Evolutionary conservation across 2,329 filamentous ascomycete genomes (phyloP), one percentile per base, ranked within the genome.

Genomic region (Phyllosticta capitalensis): DNA sequence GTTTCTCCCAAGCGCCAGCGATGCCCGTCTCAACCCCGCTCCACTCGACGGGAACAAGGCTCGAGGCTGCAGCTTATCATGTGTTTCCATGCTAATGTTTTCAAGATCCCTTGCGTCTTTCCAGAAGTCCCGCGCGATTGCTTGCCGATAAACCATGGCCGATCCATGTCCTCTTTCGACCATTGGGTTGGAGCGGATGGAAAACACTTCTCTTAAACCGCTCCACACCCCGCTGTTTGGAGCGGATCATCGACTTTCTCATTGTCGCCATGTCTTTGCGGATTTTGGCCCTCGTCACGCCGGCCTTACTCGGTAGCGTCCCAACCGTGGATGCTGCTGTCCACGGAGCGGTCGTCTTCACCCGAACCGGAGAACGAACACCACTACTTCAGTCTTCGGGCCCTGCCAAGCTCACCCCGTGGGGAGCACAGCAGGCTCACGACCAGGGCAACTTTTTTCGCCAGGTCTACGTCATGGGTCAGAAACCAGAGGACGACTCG

Each of bases 361-460:
- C 79, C 38, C 71, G 78, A 21, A 75, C 79, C 55, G 83, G 83
- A 61, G 82, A 84, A 61, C 77, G 76, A 55, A 82, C 79, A 5
- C 82, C 82, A 2, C 64, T 70, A 52, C 56, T 70, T 9, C 49
- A 22, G n/a, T 56, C 52, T 20, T 52, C 38, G 22, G 59, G 59
- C 7, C 64, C 74, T 2, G 69, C 68, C 5, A 68, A 68, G 0
- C 71, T 85, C 56, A 83, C 81, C 1, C 74, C 79, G 0, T 70
- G 80, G 51, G 83, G 83, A 54, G 82, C 82, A n/a, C 77, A 76
- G 55, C 77, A 83, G 63, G 72, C 83, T 59, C 75, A 77, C 62
- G 64, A 69, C 10, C 75, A 80, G 9, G 83, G 82, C 1, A 67
- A 73, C 17, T 74, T 73, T 59, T 79, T 84, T 65, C 77, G 83